phyloP scores from a whole-genome alignment of 1,139 yeast species.

The Blastobotrys buckinghamii region DNA sequence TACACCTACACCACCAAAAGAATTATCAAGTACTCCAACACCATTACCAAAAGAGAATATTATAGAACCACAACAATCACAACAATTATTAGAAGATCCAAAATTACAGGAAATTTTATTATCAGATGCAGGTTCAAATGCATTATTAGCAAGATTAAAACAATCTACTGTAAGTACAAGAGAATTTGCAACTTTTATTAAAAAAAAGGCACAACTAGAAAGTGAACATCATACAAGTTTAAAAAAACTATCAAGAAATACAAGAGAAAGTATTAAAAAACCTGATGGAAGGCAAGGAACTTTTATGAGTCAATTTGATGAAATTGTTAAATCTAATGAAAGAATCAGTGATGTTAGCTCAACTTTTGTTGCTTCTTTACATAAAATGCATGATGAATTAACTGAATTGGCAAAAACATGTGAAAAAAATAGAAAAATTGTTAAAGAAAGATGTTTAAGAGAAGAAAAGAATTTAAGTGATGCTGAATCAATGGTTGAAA shows the following conservation, averaged over 20 bases:
- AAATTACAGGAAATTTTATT: slow-evolving; percentile 44
- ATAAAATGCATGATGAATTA: slow-evolving; percentile 81
- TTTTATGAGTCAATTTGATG: slow-evolving; percentile 58
- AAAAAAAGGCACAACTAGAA: slow-evolving; percentile 73
- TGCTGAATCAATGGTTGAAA: slow-evolving; percentile 76
- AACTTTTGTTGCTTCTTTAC: slow-evolving; percentile 72
- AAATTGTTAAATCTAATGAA: slow-evolving; percentile 72
- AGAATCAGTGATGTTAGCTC: slow-evolving; percentile 64
- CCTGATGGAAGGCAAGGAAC: slow-evolving; percentile 60
- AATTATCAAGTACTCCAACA: too few species aligned
- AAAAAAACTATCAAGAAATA: slow-evolving; percentile 56
- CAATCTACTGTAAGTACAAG: slow-evolving; percentile 77
- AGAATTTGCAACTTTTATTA: slow-evolving; percentile 72
- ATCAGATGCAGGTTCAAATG: slow-evolving; percentile 56
- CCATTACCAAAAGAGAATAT: too few species aligned
- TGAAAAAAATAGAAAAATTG: slow-evolving; percentile 60
- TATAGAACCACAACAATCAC: slow-evolving; percentile 5
- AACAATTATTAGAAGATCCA: slow-evolving; percentile 40
- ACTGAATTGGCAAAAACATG: slow-evolving; percentile 65
- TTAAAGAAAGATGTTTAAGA: slow-evolving; percentile 76
- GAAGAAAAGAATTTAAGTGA: slow-evolving; percentile 82
- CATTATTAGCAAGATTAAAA: slow-evolving; percentile 66
- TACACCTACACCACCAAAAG: neutral
- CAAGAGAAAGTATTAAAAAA: slow-evolving; percentile 46
- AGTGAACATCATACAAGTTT: slow-evolving; percentile 72